Evolutionary conservation across 2,329 filamentous ascomycete species (phyloP), one percentile per base, ranked within the genome.

Genomic region (Calonectria crousiana): DNA sequence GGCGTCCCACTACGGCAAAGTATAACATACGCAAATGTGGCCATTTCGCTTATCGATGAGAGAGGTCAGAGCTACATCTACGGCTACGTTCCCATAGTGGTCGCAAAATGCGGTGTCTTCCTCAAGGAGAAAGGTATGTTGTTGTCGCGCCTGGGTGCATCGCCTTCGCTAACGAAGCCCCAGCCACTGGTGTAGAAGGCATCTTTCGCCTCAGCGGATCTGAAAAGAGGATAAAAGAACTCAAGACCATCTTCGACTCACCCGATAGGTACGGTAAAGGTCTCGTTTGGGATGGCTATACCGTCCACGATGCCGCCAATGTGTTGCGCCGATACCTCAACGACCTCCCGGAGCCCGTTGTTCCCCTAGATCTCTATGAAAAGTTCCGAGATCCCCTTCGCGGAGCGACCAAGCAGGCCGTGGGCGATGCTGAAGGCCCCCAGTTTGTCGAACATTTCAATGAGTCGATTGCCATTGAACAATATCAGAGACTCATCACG

Each of bases 21-120:
- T 86, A 98, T 99, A 84, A 94, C 94, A 74, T 98, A 99, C 84
- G 97, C 97, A 73, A 99, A 98, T 83, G 97, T 99, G 74, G 97
- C 97, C 77, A 99, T 99, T 81, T 98, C 96, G 28, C 91, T 99
- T 34, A 94, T 97, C 78, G 96, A 98, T 83, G 95, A 96, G 78
- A 91, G 97, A 78, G 96, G 96, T 38, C 92, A 97, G 84, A 98
- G 95, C 86, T 98, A 98, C 84, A 98, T 98, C 69, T 99, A 98
- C 84, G 97, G 97, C 82, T 98, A 98, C 82, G 96, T 99, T 10
- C 97, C 97, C 23, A 98, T 99, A 77, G 96, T 99, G 53, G 96
- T 99, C 69, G 97, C 97, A 44, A 99, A 99, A 85, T 98, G 97
- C 84, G 97, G 97, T 76, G 96, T 99, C 5, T 99, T 96, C 79